A percentile compares a stretch with the other conserved stretches of the same genome.
These are phyloP conservation scores for Paraphoma chrysanthemicola DNA, from an alignment of 2,329 filamentous ascomycete species.

Conservation along the genomic window DNA sequence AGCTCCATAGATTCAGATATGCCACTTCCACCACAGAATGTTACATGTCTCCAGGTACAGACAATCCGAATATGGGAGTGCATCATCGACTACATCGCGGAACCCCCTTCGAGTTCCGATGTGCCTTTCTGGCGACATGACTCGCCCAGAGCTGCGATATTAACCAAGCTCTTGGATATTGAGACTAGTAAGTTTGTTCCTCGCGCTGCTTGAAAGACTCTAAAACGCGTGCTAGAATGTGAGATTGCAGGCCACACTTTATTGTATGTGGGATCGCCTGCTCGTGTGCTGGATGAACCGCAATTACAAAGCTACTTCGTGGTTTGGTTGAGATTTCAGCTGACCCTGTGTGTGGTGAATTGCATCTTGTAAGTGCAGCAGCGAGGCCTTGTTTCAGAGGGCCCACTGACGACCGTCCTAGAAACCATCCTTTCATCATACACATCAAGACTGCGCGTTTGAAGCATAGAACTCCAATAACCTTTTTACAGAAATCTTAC, in stretches of 20 bases:
- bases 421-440: constrained; percentile 14
- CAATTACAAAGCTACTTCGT: constrained; percentile 4
- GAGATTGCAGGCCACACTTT: constrained; percentile 5
- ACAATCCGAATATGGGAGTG: constrained; percentile 8
- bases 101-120: constrained; percentile 6
- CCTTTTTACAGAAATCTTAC: constrained; percentile 13
- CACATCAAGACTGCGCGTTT: constrained; percentile 2
- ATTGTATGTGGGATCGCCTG: constrained; percentile 4
- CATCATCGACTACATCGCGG: constrained; percentile 4
- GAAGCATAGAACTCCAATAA: constrained; percentile 4
- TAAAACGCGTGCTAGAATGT: constrained; percentile 3
- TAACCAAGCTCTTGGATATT: constrained; percentile 8
- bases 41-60: constrained; percentile 2
- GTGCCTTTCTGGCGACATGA: constrained; percentile 12
- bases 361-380: constrained; percentile 7
- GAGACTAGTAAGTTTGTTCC: constrained; percentile 5
- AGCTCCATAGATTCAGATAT: constrained; percentile 5
- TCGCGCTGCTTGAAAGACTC: neutral
- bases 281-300: constrained; percentile 9
- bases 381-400: neutral
- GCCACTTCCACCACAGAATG: constrained; percentile 5
- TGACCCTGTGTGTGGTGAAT: constrained; percentile 4
- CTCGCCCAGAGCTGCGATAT: constrained; percentile 6
- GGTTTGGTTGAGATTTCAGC: constrained; percentile 5
- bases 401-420: constrained; percentile 1